These are phyloP conservation scores for Venturia carpophila DNA, from an alignment of 2,329 filamentous ascomycete genomes.

Conservation along the genomic window DNA sequence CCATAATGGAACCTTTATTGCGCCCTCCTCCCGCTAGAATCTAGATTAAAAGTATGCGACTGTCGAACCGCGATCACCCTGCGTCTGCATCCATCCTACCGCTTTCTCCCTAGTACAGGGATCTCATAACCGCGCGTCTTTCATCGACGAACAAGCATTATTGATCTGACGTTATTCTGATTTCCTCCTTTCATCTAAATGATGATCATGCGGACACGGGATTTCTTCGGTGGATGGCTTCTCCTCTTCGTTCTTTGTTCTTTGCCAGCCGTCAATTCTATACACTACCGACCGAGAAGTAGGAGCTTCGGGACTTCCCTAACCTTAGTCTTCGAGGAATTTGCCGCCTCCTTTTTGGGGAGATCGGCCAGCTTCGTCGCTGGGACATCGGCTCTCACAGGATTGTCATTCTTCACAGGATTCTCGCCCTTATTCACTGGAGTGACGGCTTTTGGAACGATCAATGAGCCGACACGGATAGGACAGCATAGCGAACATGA, in stretches of 20 bases:
- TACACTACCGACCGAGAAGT: neutral
- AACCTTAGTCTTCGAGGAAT: neutral
- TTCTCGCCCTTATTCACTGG: neutral
- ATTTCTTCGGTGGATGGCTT: neutral
- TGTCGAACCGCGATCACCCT: neutral
- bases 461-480: slow-evolving; percentile 24
- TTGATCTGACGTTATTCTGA: neutral
- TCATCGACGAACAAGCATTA: neutral
- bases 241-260: neutral
- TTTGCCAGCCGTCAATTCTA: neutral
- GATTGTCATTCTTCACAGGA: neutral
- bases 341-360: neutral
- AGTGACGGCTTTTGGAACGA: slow-evolving; percentile 22
- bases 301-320: neutral
- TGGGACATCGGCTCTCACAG: neutral
- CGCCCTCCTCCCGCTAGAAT: neutral
- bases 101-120: neutral
- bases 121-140: neutral
- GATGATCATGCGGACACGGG: neutral
- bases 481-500: slow-evolving; percentile 27
- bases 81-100: neutral
- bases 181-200: neutral
- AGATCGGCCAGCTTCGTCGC: neutral
- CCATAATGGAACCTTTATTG: neutral
- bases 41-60: neutral